Percentiles rank a stretch among this genome's conserved stretches.
These are phyloP conservation scores for Cadophora sp. DNA, from an alignment of 2,329 filamentous ascomycete genomes.

Conservation along the genomic window DNA sequence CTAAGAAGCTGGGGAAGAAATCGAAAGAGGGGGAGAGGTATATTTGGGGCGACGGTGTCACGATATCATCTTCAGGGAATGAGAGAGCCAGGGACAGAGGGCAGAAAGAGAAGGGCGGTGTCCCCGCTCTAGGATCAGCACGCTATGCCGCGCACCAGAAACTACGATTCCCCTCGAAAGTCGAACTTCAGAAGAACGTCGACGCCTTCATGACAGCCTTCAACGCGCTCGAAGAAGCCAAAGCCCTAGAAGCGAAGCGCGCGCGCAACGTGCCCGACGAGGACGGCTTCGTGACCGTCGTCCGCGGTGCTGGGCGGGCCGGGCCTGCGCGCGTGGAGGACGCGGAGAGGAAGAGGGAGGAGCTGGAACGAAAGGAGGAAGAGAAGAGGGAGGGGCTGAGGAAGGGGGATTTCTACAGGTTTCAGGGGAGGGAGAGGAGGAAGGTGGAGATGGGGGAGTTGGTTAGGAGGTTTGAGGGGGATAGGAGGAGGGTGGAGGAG, in stretches of 20 bases:
- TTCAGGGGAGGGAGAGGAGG: conserved; percentile 80
- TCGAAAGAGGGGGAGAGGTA: conserved; percentile 64
- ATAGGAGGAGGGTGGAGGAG: conserved; percentile 72
- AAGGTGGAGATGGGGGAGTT: conserved; percentile 77
- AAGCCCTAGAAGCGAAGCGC: conserved; percentile 64
- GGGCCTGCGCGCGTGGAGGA: conserved; percentile 79
- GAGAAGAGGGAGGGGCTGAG: conserved; percentile 61
- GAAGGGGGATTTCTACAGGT: conserved; percentile 79
- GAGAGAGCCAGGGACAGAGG: conserved; percentile 51
- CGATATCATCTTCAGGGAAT: conserved; percentile 37
- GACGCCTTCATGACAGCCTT: conserved; percentile 90
- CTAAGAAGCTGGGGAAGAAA: conserved; percentile 64
- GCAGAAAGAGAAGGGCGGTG: not conserved
- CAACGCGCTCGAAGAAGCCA: conserved; percentile 71
- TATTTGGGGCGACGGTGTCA: conserved; percentile 70
- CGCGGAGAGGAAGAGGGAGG: conserved; percentile 63
- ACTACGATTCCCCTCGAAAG: conserved; percentile 72
- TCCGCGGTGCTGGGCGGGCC: conserved; percentile 76
- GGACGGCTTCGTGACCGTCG: conserved; percentile 95
- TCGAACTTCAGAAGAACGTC: conserved; percentile 72
- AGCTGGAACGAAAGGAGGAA: conserved; percentile 68
- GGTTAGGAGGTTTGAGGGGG: conserved; percentile 76
- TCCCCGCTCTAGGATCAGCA: conserved; percentile 61
- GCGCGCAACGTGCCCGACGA: conserved; percentile 84
- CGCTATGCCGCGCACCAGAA: conserved; percentile 69